Base-by-base conservation (phyloP, 441 rosid species). In the Omphalea diandra region DNA sequence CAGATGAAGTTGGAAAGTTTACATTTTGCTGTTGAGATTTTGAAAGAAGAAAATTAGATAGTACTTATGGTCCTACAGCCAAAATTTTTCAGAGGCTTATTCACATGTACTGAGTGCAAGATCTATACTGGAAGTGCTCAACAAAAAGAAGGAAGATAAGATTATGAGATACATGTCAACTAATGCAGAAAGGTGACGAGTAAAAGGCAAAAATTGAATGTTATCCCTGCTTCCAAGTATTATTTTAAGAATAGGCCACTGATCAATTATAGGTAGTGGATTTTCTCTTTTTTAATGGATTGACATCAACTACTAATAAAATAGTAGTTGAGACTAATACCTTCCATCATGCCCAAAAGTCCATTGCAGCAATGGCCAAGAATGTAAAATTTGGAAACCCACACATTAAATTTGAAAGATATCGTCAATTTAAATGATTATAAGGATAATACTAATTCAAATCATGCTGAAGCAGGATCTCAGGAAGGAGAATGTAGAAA, bases 1-100 rank as follows among this genome's bases (percentile, higher is more conserved):
- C 76, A 77, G 78, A 68, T 77, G 69, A 88, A 90, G 69, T 71
- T 88, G 64, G 89, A 86, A 73, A 69, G 62, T 58, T 82, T 67
- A 71, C 76, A 79, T 35, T 77, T 83, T 57, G 80, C 73, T 50
- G 22, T 20, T 50, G 54, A 50, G 9, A n/a, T 50, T 18, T n/a
- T 50, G 54, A 50, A 50, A 2, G 11, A 50, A 50, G 54, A 50
- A 50, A 50, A 50, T 7, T 50, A 3, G 27, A 68, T 84, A 67
- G 68, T 74, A 78, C 83, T 77, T 67, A 57, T 89, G 70, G 83
- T 85, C 76, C 44, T 89, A 76, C 83, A 83, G 67, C 77, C 84
- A 15, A 84, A 80, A 60, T 69, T n/a, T 93, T 62, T 67, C 80
- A 20, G 96, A 89, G 77, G 84, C 84, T 68, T 83, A 81, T 68